Conservation (phyloP, 1,139 yeast species). For the Petasospora rhodanensis region DNA sequence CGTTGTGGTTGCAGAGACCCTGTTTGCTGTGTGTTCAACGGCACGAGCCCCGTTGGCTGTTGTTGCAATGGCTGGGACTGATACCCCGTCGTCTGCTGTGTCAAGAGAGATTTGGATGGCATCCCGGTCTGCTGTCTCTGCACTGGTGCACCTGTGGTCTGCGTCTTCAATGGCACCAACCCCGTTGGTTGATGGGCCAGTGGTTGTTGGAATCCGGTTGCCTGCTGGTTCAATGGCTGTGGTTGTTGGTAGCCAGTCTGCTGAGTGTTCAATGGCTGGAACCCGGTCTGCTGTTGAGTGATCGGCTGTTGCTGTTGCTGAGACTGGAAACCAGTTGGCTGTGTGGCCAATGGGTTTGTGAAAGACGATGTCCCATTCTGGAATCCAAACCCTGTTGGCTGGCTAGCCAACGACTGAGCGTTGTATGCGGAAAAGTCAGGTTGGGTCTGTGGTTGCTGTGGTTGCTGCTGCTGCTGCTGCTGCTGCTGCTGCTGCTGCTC, state of each 20-base stretch:
- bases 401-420: conserved; percentile 26
- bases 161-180: conserved; percentile 29
- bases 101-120: too few relatives aligned
- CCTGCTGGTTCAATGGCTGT: conserved; percentile 1
- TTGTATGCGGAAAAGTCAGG: conserved; percentile 5
- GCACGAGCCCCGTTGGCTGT: conserved; percentile 31
- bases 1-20: conserved; percentile 30
- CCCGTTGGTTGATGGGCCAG: conserved; percentile 22
- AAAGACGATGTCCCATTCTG: conserved; percentile 9
- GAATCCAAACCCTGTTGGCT: conserved; percentile 31
- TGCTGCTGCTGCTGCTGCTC: too few relatives aligned
- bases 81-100: conserved; percentile 12
- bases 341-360: too few relatives aligned
- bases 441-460: too few relatives aligned
- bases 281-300: conserved; percentile 2
- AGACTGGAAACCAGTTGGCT: conserved; percentile 1
- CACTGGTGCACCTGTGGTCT: conserved; percentile 32
- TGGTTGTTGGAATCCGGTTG: conserved; percentile 1
- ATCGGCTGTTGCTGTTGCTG: not conserved
- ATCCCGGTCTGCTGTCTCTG: conserved; percentile 26
- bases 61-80: conserved; percentile 22
- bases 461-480: too few relatives aligned
- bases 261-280: too few relatives aligned
- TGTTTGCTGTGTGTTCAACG: conserved; percentile 12
- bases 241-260: not conserved